phyloP scores from a whole-genome alignment of 495 filamentous ascomycete species.

The Podospora bellae-mahoneyi region DNA sequence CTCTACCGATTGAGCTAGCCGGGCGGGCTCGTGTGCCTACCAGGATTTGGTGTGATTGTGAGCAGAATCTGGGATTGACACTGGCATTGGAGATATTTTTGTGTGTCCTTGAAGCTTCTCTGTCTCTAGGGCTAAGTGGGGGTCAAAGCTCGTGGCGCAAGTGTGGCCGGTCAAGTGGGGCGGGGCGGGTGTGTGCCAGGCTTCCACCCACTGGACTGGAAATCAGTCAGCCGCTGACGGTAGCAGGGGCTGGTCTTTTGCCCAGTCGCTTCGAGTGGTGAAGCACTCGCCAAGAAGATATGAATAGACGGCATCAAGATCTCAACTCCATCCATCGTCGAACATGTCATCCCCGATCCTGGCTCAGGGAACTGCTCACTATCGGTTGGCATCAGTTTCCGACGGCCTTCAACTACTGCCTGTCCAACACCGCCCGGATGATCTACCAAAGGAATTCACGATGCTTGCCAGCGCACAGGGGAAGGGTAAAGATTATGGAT shows the following conservation, averaged over 20 bases:
- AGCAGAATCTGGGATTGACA: too few species aligned
- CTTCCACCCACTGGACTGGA: background rate
- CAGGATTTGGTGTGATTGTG: background rate
- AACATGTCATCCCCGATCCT: background rate
- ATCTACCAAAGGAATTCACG: background rate
- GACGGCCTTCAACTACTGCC: background rate
- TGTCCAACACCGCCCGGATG: background rate
- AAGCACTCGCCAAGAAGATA: background rate
- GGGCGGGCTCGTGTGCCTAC: conserved; percentile 20
- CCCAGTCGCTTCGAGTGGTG: background rate
- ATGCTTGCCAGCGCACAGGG: background rate
- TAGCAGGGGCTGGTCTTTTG: background rate
- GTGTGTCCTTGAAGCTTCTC: background rate
- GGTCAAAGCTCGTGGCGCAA: background rate
- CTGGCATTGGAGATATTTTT: background rate
- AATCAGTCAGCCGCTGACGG: background rate
- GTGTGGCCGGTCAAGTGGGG: background rate
- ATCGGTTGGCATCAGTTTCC: background rate
- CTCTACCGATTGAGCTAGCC: conserved; percentile 82
- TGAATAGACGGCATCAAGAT: background rate
- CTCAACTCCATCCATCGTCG: background rate
- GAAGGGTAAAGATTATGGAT: background rate
- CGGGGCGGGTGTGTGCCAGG: background rate
- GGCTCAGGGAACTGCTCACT: background rate
- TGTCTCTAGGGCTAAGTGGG: background rate